phyloP scores from a whole-genome alignment of 1,284 basidiomycete species.

The Leccinum ponderosum region DNA sequence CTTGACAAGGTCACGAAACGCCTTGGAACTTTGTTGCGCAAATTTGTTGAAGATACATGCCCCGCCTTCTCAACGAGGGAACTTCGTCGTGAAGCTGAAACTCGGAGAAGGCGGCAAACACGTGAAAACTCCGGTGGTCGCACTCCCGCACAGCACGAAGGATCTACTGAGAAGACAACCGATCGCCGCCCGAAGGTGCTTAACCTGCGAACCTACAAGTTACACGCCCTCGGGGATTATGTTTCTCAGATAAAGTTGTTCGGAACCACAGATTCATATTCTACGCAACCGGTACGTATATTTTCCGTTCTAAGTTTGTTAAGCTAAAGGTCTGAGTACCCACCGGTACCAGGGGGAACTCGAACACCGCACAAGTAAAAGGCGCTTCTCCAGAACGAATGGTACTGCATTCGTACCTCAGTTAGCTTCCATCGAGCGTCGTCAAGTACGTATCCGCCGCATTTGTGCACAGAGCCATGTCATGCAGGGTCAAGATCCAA shows the following conservation, averaged over 20 bases:
- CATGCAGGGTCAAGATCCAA: too few relatives aligned
- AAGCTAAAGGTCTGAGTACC: neutral
- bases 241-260: neutral
- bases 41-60: neutral
- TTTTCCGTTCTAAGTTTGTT: neutral
- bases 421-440: too few relatives aligned
- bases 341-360: neutral
- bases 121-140: neutral
- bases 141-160: neutral
- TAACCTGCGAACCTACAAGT: neutral
- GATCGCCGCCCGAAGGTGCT: neutral
- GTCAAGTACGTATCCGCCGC: too few relatives aligned
- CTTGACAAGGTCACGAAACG: neutral
- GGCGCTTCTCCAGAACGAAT: neutral
- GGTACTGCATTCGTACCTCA: too few relatives aligned
- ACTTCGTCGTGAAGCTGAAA: neutral
- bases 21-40: neutral
- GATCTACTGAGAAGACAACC: neutral
- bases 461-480: too few relatives aligned
- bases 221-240: neutral
- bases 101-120: neutral
- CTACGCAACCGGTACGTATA: neutral
- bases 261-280: neutral
- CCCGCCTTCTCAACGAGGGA: neutral
- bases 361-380: neutral